Evolutionary conservation across 306 rosid genomes (phyloP), one percentile per base, ranked within the genome.

Genomic region (Quercus aquifolioides): DNA sequence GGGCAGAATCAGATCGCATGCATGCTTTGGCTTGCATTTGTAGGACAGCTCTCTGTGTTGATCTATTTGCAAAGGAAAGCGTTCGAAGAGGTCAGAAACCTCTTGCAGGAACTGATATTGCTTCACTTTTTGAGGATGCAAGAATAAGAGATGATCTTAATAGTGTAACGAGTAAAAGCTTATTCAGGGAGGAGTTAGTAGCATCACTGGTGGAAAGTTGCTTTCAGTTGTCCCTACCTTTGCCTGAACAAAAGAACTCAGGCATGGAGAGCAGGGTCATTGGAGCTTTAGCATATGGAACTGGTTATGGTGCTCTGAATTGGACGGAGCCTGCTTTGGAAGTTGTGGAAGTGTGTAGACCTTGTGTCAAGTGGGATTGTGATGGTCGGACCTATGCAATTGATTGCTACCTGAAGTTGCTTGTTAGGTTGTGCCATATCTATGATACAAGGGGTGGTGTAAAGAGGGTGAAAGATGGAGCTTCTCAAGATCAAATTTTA

Each of bases 1-100:
- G 99, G 83, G 99, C 98, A 74, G 98, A 96, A 83, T 96, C 99
- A 1, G 99, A 96, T 78, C 98, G 99, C 28, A 96, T 96, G 99
- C 88, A 96, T 75, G 99, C 99, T 31, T 84, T 96, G 71, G 99
- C 99, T 6, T 96, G 97, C 78, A 93, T 96, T 85, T 96, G 99
- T 88, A 88, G 99, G 79, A 96, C 99, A 6, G 98, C 99, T 81
- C 98, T 96, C 58, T 96, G 99, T 80, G 99, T 96, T 52, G 94
- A 96, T 82, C 94, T 96, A 55, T 96, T 96, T 80, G 99, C 99
- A 60, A 96, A 96, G 90, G 99, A 96, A 85, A 96, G 99, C 1
- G 98, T 93, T 63, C 89, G 99, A 64, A 90, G 99, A 89, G 99
- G 99, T 79, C 99, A 96, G 90, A 95, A 95, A 80, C 99, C 99